These are phyloP conservation scores for Noccaea bulbosa DNA, from an alignment of 345 rosid genomes.

Conservation along the genomic window DNA sequence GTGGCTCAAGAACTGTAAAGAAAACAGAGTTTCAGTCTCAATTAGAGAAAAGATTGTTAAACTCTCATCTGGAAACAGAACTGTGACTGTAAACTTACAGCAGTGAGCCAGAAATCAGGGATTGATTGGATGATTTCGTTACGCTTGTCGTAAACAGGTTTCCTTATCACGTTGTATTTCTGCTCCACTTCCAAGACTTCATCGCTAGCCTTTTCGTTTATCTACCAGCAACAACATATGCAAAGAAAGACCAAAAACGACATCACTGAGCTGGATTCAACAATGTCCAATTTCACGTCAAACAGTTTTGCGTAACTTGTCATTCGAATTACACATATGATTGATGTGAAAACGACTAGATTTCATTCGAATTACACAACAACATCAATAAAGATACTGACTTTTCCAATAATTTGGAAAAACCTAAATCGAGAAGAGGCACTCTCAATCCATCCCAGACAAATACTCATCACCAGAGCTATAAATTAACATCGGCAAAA, in stretches of 20 bases:
- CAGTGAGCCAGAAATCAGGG: slow-evolving; percentile 95
- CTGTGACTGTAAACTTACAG: slow-evolving; percentile 56
- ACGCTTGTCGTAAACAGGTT: slow-evolving; percentile 84
- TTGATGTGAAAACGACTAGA: slow-evolving; percentile 5
- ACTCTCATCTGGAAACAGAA: slow-evolving; percentile 8
- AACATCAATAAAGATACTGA: background rate
- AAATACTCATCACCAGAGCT: slow-evolving; percentile 18
- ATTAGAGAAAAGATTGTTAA: background rate
- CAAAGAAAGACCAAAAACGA: background rate
- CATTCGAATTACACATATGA: background rate
- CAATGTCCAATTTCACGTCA: background rate
- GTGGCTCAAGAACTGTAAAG: slow-evolving; percentile 82
- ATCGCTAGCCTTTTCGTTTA: slow-evolving; percentile 89
- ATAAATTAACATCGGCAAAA: slow-evolving; percentile 46
- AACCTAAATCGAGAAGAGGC: slow-evolving; percentile 72
- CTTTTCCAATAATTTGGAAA: background rate
- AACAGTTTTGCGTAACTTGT: background rate
- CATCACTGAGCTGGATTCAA: slow-evolving; percentile 1
- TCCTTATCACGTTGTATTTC: slow-evolving; percentile 79
- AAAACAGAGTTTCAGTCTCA: background rate
- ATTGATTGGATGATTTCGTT: slow-evolving; percentile 74
- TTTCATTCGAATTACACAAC: slow-evolving; percentile 13
- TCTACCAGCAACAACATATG: slow-evolving; percentile 43
- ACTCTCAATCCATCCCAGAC: slow-evolving; percentile 53
- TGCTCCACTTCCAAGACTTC: slow-evolving; percentile 91